phyloP scores from a whole-genome alignment of 2,329 filamentous ascomycete genomes.

The Fusarium clavum region DNA sequence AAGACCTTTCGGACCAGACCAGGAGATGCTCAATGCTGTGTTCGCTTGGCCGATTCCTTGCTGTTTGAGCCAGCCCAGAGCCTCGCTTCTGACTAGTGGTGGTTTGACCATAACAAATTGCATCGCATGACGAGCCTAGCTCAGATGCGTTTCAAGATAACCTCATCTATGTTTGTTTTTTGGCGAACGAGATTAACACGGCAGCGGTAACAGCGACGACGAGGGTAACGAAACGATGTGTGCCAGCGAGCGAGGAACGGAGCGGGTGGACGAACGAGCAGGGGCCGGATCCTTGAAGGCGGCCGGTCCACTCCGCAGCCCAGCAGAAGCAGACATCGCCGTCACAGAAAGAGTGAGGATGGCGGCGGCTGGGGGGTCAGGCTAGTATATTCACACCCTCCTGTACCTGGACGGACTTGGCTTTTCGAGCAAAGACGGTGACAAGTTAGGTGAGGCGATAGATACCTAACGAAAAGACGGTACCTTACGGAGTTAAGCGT shows the following conservation, averaged over 20 bases:
- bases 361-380: slow-evolving; percentile 12
- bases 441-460: slow-evolving; percentile 10
- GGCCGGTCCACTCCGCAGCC: slow-evolving; percentile 29
- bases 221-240: slow-evolving; percentile 5
- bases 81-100: slow-evolving; percentile 16
- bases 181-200: slow-evolving; percentile 24
- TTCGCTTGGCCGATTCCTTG: slow-evolving; percentile 27
- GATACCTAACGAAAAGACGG: slow-evolving; percentile 18
- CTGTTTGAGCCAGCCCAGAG: slow-evolving; percentile 15
- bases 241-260: slow-evolving; percentile 24
- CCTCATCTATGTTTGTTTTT: slow-evolving; percentile 22
- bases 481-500: slow-evolving; percentile 18
- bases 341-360: slow-evolving; percentile 32
- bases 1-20: slow-evolving; percentile 35
- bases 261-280: slow-evolving; percentile 24
- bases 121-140: slow-evolving; percentile 33
- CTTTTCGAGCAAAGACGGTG: slow-evolving; percentile 22
- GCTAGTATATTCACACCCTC: not conserved
- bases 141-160: slow-evolving; percentile 35
- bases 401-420: slow-evolving; percentile 6
- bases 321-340: slow-evolving; percentile 25
- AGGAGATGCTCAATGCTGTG: slow-evolving; percentile 35
- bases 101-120: slow-evolving; percentile 33
- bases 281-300: slow-evolving; percentile 31
- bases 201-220: slow-evolving; percentile 4